Base-by-base conservation (phyloP, 139 green algal species). In the Haematococcus lacustris region DNA sequence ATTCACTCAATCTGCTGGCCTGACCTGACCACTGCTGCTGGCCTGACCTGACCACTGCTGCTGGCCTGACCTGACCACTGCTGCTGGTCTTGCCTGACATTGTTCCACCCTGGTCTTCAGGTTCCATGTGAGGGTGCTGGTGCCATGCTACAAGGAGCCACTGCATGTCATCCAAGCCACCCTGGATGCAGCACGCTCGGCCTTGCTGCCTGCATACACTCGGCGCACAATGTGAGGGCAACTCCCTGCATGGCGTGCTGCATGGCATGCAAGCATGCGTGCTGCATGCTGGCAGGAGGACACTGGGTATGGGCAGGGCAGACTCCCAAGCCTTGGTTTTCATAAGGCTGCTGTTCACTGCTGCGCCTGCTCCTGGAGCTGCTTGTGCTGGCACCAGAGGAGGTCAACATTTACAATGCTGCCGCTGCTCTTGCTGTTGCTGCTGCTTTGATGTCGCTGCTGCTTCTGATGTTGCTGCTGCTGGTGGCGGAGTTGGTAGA, bases 71-170 rank as follows among this genome's bases (percentile, higher is more conserved):
- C n/a, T n/a, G n/a, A n/a, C n/a, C n/a, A n/a, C n/a, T n/a, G n/a
- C n/a, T n/a, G n/a, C n/a, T n/a, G n/a, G n/a, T n/a, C n/a, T n/a
- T n/a, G n/a, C n/a, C n/a, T n/a, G n/a, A n/a, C n/a, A n/a, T n/a
- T n/a, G n/a, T n/a, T n/a, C n/a, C n/a, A n/a, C n/a, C n/a, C n/a
- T n/a, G n/a, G n/a, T n/a, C 38, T 63, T 73, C 53, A 21, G 41
- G 21, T 80, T 80, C 43, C 71, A 81, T 40, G 66, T 85, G 50
- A 53, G 75, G 26, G 75, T 85, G 40, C 62, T 85, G 53, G 67
- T 88, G 30, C 82, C 82, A 3, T 88, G 82, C 73, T 88, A 88
- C 76, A 85, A 84, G 69, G 82, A 83, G 68, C 59, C 62, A 30
- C 38, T 83, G 7, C 66, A 78, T 6, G 73, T 83, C 9, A 59